Conservation (phyloP, 192 early-diverging fungal species). For the Geranomyces variabilis region DNA sequence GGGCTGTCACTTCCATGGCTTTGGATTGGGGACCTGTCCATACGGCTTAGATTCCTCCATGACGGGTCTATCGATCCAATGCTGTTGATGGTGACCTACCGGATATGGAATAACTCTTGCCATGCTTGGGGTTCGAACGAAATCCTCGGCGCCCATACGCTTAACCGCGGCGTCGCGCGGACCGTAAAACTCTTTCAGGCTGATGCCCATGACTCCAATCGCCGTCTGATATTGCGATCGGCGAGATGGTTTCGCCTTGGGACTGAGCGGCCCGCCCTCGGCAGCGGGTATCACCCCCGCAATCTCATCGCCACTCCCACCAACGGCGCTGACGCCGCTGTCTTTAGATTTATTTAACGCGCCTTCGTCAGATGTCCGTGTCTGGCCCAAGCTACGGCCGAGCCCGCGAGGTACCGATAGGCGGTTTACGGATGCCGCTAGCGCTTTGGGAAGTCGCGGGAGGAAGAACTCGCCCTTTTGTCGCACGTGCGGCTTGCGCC, state of each 20-base stretch:
- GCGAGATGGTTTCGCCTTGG: neutral
- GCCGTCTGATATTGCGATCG: slow-evolving; percentile 21
- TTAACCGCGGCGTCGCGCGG: slow-evolving; percentile 41
- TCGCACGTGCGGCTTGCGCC: slow-evolving; percentile 4
- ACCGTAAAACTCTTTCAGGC: slow-evolving; percentile 48
- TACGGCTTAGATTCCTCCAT: no score
- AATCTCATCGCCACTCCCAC: neutral
- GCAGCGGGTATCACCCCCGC: neutral
- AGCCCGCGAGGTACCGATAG: slow-evolving; percentile 21
- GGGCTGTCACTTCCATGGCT: slow-evolving; percentile 41
- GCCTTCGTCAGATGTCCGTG: slow-evolving; percentile 1
- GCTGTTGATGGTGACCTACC: slow-evolving; percentile 27
- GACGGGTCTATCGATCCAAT: neutral
- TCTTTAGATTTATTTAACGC: no score
- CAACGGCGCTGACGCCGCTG: neutral
- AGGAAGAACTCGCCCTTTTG: slow-evolving; percentile 19
- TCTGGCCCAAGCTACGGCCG: slow-evolving; percentile 2
- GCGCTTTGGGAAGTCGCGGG: slow-evolving; percentile 9
- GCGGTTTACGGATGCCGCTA: slow-evolving; percentile 10
- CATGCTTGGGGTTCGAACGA: neutral
- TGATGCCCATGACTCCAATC: slow-evolving; percentile 47
- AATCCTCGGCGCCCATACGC: slow-evolving; percentile 23
- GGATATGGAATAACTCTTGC: slow-evolving; percentile 38
- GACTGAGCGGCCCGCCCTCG: neutral
- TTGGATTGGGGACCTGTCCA: slow-evolving; percentile 46